These are phyloP conservation scores for Botrytis elliptica DNA, from an alignment of 2,329 filamentous ascomycete genomes.

Conservation along the genomic window DNA sequence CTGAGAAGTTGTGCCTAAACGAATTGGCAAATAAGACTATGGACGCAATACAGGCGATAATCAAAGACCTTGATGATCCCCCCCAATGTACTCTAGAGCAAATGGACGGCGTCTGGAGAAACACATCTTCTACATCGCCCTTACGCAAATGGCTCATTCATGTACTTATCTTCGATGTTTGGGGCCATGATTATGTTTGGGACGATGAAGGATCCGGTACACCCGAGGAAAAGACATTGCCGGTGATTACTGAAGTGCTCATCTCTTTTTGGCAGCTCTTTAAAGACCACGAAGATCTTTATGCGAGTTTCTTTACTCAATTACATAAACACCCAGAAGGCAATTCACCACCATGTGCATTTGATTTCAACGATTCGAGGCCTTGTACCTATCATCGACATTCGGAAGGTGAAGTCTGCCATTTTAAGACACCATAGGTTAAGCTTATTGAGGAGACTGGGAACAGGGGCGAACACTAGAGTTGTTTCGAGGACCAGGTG, in stretches of 20 bases:
- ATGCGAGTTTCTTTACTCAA: not conserved
- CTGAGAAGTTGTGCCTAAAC: too few species aligned
- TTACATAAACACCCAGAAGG: not conserved
- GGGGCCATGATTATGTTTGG: too few species aligned
- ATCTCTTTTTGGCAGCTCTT: not conserved
- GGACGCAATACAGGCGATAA: too few species aligned
- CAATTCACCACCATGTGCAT: too few species aligned
- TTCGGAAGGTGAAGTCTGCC: not conserved
- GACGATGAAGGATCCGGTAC: too few species aligned
- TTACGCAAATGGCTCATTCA: too few species aligned
- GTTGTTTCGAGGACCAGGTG: not conserved
- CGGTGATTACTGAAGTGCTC: rapidly evolving
- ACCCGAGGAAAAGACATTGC: not conserved
- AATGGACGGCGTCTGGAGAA: too few species aligned
- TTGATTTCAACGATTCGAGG: not conserved
- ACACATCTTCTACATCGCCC: too few species aligned
- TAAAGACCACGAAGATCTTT: not conserved
- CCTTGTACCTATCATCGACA: not conserved
- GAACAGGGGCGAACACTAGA: not conserved
- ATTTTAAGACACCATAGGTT: not conserved
- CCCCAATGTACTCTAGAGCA: too few species aligned
- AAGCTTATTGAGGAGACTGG: not conserved
- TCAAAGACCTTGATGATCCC: too few species aligned
- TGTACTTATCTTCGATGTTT: too few species aligned
- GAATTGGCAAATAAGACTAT: too few species aligned